Conservation (phyloP, 106 monocot species). For the Vanilla planifolia region DNA sequence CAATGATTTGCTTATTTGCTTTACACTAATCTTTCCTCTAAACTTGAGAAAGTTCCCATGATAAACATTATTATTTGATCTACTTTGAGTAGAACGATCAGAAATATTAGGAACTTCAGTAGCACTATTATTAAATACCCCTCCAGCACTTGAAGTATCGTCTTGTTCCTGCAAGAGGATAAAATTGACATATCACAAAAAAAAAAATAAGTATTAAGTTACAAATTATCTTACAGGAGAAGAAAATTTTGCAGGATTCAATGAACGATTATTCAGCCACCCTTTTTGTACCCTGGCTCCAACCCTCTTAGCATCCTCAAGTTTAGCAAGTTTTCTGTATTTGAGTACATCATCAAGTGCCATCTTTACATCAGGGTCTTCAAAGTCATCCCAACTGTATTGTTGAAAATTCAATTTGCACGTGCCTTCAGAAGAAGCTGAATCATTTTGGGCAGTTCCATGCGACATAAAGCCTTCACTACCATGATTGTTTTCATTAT, state of each 20-base stretch:
- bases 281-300: conserved; percentile 21
- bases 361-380: conserved; percentile 48
- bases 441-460: conserved; percentile 8
- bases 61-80: conserved; percentile 17
- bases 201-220: too few relatives aligned
- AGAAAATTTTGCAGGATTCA: conserved; percentile 12
- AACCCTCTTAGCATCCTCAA: conserved; percentile 23
- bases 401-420: conserved; percentile 11
- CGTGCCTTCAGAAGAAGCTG: conserved; percentile 6
- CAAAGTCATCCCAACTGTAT: conserved; percentile 74
- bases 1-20: conserved; percentile 41
- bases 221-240: conserved; percentile 30
- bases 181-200: too few relatives aligned
- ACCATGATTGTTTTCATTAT: conserved; percentile 1
- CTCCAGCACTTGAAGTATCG: conserved; percentile 12
- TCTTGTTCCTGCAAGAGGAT: conserved; percentile 14
- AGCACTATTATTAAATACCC: conserved; percentile 5
- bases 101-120: conserved; percentile 3
- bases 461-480: not conserved
- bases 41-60: conserved; percentile 26
- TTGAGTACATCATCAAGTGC: conserved; percentile 76
- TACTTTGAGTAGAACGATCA: conserved; percentile 11
- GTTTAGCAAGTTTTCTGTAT: conserved; percentile 45
- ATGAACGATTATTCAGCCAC: conserved; percentile 14
- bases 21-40: conserved; percentile 23